Evolutionary conservation across 345 rosid species (phyloP).

Genomic region (Litchi chinensis): DNA sequence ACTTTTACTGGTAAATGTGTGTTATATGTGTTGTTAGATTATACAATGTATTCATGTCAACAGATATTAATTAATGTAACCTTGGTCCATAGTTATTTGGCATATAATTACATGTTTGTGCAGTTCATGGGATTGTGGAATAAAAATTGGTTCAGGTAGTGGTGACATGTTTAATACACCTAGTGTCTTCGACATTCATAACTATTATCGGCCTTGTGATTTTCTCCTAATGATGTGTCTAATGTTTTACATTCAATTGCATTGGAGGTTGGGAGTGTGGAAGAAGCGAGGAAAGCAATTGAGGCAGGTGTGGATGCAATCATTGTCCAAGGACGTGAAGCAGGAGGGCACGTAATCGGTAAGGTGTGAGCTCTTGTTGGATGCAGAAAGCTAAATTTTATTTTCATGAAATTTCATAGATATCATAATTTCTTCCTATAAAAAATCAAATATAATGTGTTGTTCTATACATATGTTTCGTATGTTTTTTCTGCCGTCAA

Average conservation of each 20-base stretch:
- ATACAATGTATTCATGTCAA: background rate
- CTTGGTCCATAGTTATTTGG: background rate
- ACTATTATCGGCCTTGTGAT: background rate
- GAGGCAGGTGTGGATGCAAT: conserved; percentile 77
- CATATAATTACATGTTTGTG: background rate
- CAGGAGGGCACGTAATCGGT: conserved; percentile 87
- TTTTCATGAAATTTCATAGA: background rate
- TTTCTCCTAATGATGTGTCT: conserved; percentile 4
- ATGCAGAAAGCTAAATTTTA: background rate
- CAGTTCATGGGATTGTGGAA: background rate
- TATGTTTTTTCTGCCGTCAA: background rate
- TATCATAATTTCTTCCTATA: background rate
- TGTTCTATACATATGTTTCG: background rate
- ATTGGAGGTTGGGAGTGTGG: conserved; percentile 66
- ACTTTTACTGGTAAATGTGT: no score
- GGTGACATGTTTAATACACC: background rate
- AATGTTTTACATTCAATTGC: conserved; percentile 10
- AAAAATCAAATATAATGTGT: background rate
- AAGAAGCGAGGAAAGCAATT: conserved; percentile 63
- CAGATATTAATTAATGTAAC: background rate
- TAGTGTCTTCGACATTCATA: background rate
- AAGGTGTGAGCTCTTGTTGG: conserved; percentile 43
- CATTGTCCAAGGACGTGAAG: conserved; percentile 88
- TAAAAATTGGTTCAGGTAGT: background rate
- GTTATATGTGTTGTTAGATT: no score